phyloP scores from a whole-genome alignment of 2,329 filamentous ascomycete genomes.

The Cytospora piceae region DNA sequence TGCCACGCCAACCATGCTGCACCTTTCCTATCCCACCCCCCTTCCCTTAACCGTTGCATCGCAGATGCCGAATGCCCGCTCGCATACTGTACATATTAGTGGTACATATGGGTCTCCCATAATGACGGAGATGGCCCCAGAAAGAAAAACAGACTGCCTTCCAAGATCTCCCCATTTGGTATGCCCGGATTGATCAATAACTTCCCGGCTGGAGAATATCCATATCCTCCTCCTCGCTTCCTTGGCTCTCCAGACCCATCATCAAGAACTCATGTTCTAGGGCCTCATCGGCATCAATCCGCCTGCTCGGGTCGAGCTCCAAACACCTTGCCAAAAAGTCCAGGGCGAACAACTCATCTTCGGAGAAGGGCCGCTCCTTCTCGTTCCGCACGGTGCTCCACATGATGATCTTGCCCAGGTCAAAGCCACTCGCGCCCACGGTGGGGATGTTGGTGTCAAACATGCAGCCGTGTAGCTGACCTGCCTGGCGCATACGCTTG shows the following conservation, averaged over 20 bases:
- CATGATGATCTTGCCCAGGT: slow-evolving; percentile 88
- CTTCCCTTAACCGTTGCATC: not conserved
- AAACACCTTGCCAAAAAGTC: slow-evolving; percentile 73
- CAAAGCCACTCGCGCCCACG: slow-evolving; percentile 82
- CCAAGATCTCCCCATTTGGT: not conserved
- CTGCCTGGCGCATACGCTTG: slow-evolving; percentile 80
- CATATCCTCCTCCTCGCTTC: slow-evolving; percentile 58
- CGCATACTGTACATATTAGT: not conserved
- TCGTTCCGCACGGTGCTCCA: slow-evolving; percentile 83
- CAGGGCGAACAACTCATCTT: slow-evolving; percentile 73
- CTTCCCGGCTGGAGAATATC: slow-evolving; percentile 43
- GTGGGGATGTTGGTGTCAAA: slow-evolving; percentile 94
- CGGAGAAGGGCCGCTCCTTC: slow-evolving; percentile 55
- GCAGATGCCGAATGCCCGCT: not conserved
- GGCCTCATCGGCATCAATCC: slow-evolving; percentile 77
- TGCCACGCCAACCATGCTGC: not conserved
- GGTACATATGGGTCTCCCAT: not conserved
- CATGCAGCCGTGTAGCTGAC: slow-evolving; percentile 83
- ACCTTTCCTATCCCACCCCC: not conserved
- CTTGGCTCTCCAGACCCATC: slow-evolving; percentile 42
- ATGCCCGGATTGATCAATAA: not conserved
- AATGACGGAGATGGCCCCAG: not conserved
- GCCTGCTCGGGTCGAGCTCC: slow-evolving; percentile 73
- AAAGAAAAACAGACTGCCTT: not conserved
- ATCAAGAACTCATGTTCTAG: slow-evolving; percentile 72